phyloP scores from a whole-genome alignment of 805 yeast genomes.

The Kluyveromyces dobzhanskii region DNA sequence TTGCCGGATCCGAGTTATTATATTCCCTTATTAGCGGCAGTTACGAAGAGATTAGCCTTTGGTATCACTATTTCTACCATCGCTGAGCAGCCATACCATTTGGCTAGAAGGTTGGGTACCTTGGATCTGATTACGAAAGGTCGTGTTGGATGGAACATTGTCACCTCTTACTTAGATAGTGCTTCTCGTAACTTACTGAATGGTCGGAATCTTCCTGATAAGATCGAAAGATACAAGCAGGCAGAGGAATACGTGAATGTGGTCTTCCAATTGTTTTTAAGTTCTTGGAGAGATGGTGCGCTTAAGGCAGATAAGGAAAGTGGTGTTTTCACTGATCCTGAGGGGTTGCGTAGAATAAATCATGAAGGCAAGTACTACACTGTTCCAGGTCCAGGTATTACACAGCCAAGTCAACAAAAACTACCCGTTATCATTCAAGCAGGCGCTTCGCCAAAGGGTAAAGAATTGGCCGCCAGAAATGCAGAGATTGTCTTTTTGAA shows the following conservation, averaged over 20 bases:
- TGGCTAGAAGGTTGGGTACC: constrained; percentile 37
- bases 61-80: constrained; percentile 38
- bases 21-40: constrained; percentile 36
- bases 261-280: constrained; percentile 32
- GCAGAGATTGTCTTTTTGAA: constrained; percentile 37
- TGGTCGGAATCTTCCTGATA: constrained; percentile 31
- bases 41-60: constrained; percentile 33
- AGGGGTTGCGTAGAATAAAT: constrained; percentile 33
- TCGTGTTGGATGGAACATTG: constrained; percentile 42
- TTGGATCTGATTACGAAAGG: constrained; percentile 37
- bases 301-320: constrained; percentile 19
- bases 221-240: constrained; percentile 34
- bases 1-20: constrained; percentile 34
- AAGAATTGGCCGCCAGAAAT: constrained; percentile 35
- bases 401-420: constrained; percentile 37
- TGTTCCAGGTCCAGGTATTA: constrained; percentile 37
- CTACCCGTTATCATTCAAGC: constrained; percentile 37
- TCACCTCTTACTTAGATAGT: constrained; percentile 36
- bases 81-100: constrained; percentile 35
- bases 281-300: constrained; percentile 39
- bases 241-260: constrained; percentile 36
- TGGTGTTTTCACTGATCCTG: constrained; percentile 34
- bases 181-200: constrained; percentile 35
- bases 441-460: constrained; percentile 36
- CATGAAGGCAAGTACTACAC: constrained; percentile 34